Evolutionary conservation across 176 grass and related monocot genomes (phyloP), one percentile per base, ranked within the genome.

Genomic region (Pontederia crassipes): DNA sequence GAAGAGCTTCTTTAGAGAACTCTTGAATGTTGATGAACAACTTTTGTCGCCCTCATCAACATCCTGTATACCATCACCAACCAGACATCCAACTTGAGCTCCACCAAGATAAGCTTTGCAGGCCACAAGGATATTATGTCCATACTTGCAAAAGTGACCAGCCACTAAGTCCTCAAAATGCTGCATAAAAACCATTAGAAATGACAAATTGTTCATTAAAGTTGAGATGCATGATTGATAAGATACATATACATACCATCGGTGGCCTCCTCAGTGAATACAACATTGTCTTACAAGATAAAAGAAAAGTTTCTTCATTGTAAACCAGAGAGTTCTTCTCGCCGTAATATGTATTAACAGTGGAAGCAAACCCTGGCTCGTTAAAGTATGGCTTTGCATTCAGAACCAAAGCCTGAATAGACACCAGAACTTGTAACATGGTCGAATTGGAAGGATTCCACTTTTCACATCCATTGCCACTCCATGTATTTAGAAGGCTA

Each of bases 321-420:
- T 89, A 89, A 57, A 48, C 49, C 28, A 89, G 68, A 15, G 89
- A 89, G 32, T 32, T 67, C 70, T 80, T 81, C 64, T 83, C 82
- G 1, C 79, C 89, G 4, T 60, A 56, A 52, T 73, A 27, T 54
- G 73, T 85, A 74, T 80, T 83, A 20, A 73, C 76, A 15, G 48
- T 52, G 20, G 15, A n/a, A 4, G 3, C 64, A 73, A 83, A 78
- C 32, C 49, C 86, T 59, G 83, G 80, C 64, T 95, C 90, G 45
- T 87, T 95, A 65, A 95, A 87, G 49, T 78, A 90, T 66, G 91
- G 86, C 57, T 84, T 86, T 15, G 65, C 80, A 74, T 95, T 90
- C 48, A 90, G 82, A 55, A 95, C 91, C 50, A 95, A 74, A 14
- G 83, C 83, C 71, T 90, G 83, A 77, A 90, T 82, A 28, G 83